phyloP scores from a whole-genome alignment of 345 rosid species.

The Eucalyptus pauciflora region DNA sequence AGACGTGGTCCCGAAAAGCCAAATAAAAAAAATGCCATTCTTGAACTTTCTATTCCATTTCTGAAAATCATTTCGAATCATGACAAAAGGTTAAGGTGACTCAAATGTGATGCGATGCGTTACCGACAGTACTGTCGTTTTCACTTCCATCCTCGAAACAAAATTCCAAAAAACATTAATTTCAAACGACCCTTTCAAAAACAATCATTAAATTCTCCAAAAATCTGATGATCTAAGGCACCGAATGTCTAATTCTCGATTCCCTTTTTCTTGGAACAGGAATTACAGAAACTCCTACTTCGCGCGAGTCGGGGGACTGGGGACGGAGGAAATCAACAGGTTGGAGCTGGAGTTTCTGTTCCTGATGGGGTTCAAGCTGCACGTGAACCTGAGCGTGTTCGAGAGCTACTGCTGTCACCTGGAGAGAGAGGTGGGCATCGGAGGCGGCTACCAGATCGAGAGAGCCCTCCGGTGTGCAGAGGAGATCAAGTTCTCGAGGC shows the following conservation, averaged over 20 bases:
- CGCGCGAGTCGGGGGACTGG: constrained; percentile 78
- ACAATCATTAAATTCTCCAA: not conserved
- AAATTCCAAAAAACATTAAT: not conserved
- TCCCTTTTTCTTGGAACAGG: constrained; percentile 18
- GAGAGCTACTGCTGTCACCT: constrained; percentile 87
- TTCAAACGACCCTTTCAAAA: not conserved
- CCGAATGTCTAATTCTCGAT: not conserved
- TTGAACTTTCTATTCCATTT: not conserved
- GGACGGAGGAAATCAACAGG: constrained; percentile 52
- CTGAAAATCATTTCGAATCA: not conserved
- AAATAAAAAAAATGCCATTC: not conserved
- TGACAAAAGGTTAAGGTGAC: not conserved
- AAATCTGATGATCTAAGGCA: not conserved
- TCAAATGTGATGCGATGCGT: not conserved
- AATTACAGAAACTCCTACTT: constrained; percentile 73
- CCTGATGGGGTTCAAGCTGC: constrained; percentile 81
- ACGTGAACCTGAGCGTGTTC: constrained; percentile 82
- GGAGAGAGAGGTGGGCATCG: constrained; percentile 80
- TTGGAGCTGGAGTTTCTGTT: constrained; percentile 76
- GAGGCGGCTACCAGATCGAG: constrained; percentile 89
- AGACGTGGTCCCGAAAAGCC: not conserved
- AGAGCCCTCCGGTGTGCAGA: constrained; percentile 71
- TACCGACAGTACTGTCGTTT: not conserved
- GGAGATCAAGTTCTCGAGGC: constrained; percentile 52
- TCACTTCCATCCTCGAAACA: not conserved